These are phyloP conservation scores for Suillus weaverae DNA, from an alignment of 768 basidiomycete genomes.

Conservation along the genomic window DNA sequence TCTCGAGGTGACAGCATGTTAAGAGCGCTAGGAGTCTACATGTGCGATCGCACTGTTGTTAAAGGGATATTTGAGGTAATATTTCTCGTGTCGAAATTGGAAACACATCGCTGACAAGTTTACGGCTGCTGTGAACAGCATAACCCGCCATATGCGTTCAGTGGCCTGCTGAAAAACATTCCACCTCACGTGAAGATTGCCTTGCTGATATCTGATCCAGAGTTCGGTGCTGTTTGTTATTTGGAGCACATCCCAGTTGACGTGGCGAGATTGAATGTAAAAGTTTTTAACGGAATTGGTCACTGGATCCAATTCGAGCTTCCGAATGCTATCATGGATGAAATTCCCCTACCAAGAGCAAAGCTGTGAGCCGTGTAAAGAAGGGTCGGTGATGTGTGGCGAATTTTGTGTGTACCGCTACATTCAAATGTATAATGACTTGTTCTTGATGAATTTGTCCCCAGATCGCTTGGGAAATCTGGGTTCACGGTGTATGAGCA, in stretches of 20 bases:
- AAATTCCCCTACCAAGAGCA: background rate
- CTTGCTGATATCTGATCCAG: constrained; percentile 5
- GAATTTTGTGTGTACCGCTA: background rate
- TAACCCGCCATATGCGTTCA: constrained; percentile 7
- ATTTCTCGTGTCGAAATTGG: background rate
- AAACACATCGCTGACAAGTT: background rate
- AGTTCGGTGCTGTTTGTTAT: background rate
- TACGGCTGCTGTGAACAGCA: background rate
- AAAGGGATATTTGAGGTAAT: background rate
- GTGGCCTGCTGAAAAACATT: background rate
- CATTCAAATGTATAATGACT: background rate
- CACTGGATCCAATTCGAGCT: constrained; percentile 21
- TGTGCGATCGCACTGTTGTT: constrained; percentile 1
- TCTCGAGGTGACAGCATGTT: background rate
- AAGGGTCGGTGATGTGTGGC: background rate
- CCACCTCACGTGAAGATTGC: background rate
- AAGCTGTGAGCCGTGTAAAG: background rate
- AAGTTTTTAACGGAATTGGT: constrained; percentile 8
- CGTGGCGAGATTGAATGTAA: constrained; percentile 9
- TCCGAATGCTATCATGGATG: constrained; percentile 15
- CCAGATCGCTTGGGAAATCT: background rate
- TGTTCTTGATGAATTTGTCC: background rate
- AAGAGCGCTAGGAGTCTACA: constrained; percentile 3
- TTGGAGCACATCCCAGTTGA: constrained; percentile 7
- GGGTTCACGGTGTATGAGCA: background rate